phyloP scores from a whole-genome alignment of 805 yeast species.

The Metschnikowia similis region DNA sequence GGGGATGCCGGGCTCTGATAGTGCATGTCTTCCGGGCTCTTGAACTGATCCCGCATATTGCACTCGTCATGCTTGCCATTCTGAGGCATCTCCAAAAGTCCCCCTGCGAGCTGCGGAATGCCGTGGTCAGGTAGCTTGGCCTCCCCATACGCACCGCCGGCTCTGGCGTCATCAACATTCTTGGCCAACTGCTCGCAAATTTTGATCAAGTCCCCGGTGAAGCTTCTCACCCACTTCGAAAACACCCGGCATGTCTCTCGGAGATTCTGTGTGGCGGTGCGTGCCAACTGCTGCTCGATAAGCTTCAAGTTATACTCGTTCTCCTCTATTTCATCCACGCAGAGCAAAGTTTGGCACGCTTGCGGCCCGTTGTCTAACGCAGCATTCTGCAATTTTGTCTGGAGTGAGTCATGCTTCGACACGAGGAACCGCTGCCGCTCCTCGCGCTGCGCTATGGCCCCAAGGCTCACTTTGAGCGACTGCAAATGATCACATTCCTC shows the following conservation, averaged over 20 bases:
- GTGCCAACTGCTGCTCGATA: slow-evolving; percentile 47
- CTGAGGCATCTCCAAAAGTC: not conserved
- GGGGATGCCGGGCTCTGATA: not conserved
- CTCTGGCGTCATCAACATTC: not conserved
- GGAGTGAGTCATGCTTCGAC: slow-evolving; percentile 32
- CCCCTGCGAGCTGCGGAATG: not conserved
- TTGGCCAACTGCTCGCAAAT: not conserved
- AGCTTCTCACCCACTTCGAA: slow-evolving; percentile 25
- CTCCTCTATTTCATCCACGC: slow-evolving; percentile 51
- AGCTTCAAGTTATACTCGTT: slow-evolving; percentile 47
- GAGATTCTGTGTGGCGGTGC: slow-evolving; percentile 44
- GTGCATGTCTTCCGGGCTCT: not conserved
- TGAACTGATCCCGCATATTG: not conserved
- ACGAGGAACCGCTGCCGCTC: slow-evolving; percentile 40
- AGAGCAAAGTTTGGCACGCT: slow-evolving; percentile 38
- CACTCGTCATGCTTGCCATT: not conserved
- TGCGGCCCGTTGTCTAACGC: slow-evolving; percentile 43
- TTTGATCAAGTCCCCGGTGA: not conserved
- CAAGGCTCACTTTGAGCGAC: slow-evolving; percentile 39
- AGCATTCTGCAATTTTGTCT: slow-evolving; percentile 35
- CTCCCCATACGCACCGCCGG: not conserved
- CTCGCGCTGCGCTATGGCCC: slow-evolving; percentile 49
- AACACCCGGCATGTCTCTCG: slow-evolving; percentile 45
- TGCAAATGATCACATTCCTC: slow-evolving; percentile 41
- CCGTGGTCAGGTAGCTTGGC: not conserved